These are phyloP conservation scores for Colletotrichum theobromicola DNA, from an alignment of 2,329 filamentous ascomycete genomes.

Conservation along the genomic window DNA sequence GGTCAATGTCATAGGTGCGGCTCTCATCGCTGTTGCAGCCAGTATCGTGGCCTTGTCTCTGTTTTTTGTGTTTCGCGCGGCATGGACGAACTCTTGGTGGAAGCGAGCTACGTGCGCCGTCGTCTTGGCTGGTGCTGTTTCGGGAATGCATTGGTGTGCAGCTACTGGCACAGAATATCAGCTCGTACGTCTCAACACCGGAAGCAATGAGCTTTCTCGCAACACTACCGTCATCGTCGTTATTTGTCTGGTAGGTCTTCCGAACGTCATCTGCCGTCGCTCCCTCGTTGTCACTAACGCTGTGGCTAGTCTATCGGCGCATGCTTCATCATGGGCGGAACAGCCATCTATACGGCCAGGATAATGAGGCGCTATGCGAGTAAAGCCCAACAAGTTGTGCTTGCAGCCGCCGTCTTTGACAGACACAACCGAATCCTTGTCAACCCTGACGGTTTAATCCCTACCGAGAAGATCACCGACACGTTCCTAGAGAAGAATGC, in stretches of 20 bases:
- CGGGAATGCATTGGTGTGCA: constrained; percentile 88
- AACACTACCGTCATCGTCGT: constrained; percentile 77
- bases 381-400: constrained; percentile 66
- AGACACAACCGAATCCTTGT: constrained; percentile 70
- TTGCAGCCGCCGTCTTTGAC: constrained; percentile 71
- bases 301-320: constrained; percentile 60
- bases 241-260: constrained; percentile 65
- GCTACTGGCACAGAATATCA: constrained; percentile 73
- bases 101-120: constrained; percentile 71
- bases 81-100: constrained; percentile 82
- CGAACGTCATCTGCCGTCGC: background rate
- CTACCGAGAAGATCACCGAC: constrained; percentile 79
- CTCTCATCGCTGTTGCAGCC: constrained; percentile 74
- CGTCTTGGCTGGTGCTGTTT: constrained; percentile 75
- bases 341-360: constrained; percentile 58
- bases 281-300: background rate
- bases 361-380: constrained; percentile 58
- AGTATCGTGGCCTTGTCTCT: constrained; percentile 73
- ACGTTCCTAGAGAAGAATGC: constrained; percentile 70
- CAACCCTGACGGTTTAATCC: constrained; percentile 71
- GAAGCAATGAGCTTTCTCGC: constrained; percentile 52
- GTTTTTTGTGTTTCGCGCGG: constrained; percentile 78
- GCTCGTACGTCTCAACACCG: constrained; percentile 51
- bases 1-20: constrained; percentile 69
- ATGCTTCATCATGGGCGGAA: constrained; percentile 62